A percentile compares a stretch with the other conserved stretches of the same genome.
phyloP scores from a whole-genome alignment of 352 stramenopile genomes.

The Elongisporangium anandrum region DNA sequence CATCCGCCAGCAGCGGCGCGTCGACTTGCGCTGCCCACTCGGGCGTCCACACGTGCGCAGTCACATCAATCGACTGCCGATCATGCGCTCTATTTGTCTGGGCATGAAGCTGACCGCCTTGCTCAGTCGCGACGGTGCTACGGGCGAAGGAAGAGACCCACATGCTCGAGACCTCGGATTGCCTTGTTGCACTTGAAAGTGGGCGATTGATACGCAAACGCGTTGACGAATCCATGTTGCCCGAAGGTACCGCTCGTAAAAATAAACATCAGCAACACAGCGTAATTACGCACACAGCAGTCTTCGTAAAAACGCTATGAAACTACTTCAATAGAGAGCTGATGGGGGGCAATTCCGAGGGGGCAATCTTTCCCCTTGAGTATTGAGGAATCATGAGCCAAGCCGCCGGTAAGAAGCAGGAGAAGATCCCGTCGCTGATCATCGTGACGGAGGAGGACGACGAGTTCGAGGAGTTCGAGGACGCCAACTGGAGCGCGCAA shows the following conservation, averaged over 20 bases:
- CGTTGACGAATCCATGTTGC: slow-evolving; percentile 4
- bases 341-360: background rate
- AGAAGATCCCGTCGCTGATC: slow-evolving; percentile 68
- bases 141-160: slow-evolving; percentile 56
- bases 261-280: background rate
- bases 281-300: slow-evolving; percentile 12
- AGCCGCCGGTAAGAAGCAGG: slow-evolving; percentile 15
- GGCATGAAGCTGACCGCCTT: background rate
- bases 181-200: slow-evolving; percentile 1
- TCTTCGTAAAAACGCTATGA: slow-evolving; percentile 6
- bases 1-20: background rate
- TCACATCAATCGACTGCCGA: background rate
- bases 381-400: slow-evolving; percentile 5
- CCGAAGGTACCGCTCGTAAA: slow-evolving; percentile 4
- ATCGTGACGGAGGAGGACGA: slow-evolving; percentile 86
- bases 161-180: slow-evolving; percentile 13
- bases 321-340: background rate
- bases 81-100: background rate
- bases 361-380: background rate
- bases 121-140: background rate
- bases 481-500: slow-evolving; percentile 69
- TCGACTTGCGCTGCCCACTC: background rate
- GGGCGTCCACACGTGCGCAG: background rate
- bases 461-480: slow-evolving; percentile 89
- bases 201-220: slow-evolving; percentile 30